Evolutionary conservation across 2,329 filamentous ascomycete species (phyloP).

Genomic region (Triangularia verruculosa): DNA sequence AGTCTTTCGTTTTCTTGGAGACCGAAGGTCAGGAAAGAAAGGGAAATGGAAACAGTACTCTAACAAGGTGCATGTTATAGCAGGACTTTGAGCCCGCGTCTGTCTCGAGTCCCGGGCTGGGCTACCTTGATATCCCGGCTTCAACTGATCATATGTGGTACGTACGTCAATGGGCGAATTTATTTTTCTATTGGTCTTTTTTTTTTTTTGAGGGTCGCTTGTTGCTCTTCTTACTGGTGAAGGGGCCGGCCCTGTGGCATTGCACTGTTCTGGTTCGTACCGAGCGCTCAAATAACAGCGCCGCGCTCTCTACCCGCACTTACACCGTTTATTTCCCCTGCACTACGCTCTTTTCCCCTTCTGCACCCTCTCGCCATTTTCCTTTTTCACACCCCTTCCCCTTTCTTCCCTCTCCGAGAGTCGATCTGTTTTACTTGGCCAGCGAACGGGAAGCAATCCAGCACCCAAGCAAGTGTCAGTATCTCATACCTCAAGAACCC

Average conservation of each 20-base stretch:
- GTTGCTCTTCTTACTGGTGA: neutral
- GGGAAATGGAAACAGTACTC: slow-evolving; percentile 24
- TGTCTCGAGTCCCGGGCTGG: slow-evolving; percentile 45
- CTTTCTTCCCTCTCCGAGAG: neutral
- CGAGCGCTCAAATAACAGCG: slow-evolving; percentile 20
- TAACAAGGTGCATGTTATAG: slow-evolving; percentile 35
- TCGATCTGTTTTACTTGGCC: neutral
- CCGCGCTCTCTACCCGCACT: slow-evolving; percentile 19
- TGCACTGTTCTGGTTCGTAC: slow-evolving; percentile 2
- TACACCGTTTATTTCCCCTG: slow-evolving; percentile 23
- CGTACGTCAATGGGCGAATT: slow-evolving; percentile 32
- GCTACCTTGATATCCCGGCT: slow-evolving; percentile 50
- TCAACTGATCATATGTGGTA: slow-evolving; percentile 53
- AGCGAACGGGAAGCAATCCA: neutral
- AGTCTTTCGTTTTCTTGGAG: slow-evolving; percentile 9
- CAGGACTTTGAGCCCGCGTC: slow-evolving; percentile 56
- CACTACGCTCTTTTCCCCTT: slow-evolving; percentile 15
- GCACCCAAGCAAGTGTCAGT: neutral
- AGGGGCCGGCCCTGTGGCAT: neutral
- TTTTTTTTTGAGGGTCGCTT: neutral
- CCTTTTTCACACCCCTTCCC: slow-evolving; percentile 9
- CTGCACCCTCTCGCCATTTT: neutral
- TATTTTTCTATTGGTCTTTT: slow-evolving; percentile 24
- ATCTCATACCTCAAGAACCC: neutral
- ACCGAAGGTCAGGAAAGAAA: neutral